Evolutionary conservation across 2,329 filamentous ascomycete species (phyloP), one percentile per base, ranked within the genome.

Genomic region (Ophiostoma piceae): DNA sequence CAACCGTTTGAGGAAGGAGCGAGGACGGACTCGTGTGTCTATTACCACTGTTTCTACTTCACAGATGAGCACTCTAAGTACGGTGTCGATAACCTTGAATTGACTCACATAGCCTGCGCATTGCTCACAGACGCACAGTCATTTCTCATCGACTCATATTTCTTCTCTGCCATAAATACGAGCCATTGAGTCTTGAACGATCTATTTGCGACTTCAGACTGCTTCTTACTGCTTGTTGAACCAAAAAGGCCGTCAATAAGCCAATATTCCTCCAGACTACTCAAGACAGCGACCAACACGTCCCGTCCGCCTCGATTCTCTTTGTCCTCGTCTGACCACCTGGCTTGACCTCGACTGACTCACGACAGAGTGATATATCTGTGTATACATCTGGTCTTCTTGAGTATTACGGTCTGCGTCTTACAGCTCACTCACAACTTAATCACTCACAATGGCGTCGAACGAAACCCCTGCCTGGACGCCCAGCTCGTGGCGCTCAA

Each of bases 401-500:
- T 11, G 11, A 6, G 8, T 1, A 62, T 35, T 8, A 32, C 57
- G 12, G 4, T 19, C 8, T 9, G 16, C 37, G 32, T 19, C 14
- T n/a, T 16, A 4, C n/a, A 11, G 3, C 12, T 12, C 1, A 26
- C 22, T 76, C 78, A 75, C 71, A 39, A 3, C 16, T 29, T 29
- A 32, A 65, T n/a, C 62, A 22, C 37, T 1, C 37, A 22, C 26
- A 26, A 39, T 35, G 41, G 43, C 41, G 37, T 79, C 64, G 32
- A 16, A 39, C 47, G 8, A 7, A 19, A 29, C 62, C 26, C 60
- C 60, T 22, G 69, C 71, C 71, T 90, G 88, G 88, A 79, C 82
- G 12, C 88, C 87, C 8, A 81, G 82, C 76, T 90, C 91, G 62
- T 95, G 92, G 92, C 85, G 88, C 74, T 83, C 85, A 69, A 93